Evolutionary conservation across 768 basidiomycete species (phyloP), one percentile per base, ranked within the genome.

Genomic region (Suillus placidus): DNA sequence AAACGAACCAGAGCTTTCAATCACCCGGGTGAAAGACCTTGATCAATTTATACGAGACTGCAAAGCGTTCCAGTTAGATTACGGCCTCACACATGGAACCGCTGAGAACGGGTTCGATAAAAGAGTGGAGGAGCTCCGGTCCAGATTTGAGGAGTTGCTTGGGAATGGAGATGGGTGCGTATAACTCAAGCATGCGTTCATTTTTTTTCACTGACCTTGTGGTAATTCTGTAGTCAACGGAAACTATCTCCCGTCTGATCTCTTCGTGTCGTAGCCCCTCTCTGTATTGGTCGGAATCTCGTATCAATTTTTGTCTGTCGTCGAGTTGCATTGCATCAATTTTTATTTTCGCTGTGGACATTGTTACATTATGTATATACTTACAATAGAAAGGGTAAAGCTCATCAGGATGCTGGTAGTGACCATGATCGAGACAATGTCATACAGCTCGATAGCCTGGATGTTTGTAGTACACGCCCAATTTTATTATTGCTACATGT

Each of bases 41-140:
- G 74, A 79, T n/a, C 69, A 76, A 40, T 81, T 76, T 66, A 43
- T 81, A 23, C 78, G 80, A 43, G 77, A 80, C 64, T 68, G 72
- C 51, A 51, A 70, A 20, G 71, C 76, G 34, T 78, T 75, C 63
- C 62, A 72, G 35, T 67, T 78, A 30, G 80, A 81, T 68, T 63
- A 76, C 49, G 80, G 71, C 3, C 23, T 56, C 45, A 6, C 70
- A 49, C n/a, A 72, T 34, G 54, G 66, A 4, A 76, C 74, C n/a
- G 0, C 42, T 7, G 56, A 66, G 13, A 51, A 64, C 34, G 45
- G 34, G 32, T 56, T 68, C 37, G 26, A 68, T 20, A 12, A 60
- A 26, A 38, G 56, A 34, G 66, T 73, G 45, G 73, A 71, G 56
- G 75, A 79, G 20, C 73, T 73, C 64, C 72, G 80, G 32, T 60